phyloP scores from a whole-genome alignment of 139 green algal genomes.

The Coelastrella sp. region DNA sequence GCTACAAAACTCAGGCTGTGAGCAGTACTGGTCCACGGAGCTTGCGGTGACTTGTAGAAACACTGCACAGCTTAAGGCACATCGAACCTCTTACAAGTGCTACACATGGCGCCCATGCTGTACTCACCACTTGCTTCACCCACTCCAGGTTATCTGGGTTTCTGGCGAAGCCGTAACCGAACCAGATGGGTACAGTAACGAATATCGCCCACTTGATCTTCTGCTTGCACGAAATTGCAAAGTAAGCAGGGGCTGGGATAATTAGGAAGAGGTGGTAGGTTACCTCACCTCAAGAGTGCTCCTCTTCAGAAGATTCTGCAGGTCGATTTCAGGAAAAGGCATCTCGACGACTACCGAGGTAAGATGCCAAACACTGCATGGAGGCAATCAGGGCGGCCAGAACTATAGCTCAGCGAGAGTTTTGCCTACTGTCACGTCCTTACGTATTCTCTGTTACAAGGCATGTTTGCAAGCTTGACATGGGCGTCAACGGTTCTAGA shows the following conservation, averaged over 20 bases:
- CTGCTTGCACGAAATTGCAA: conserved; percentile 52
- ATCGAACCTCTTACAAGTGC: no score
- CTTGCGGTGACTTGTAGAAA: neutral
- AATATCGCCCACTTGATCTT: conserved; percentile 83
- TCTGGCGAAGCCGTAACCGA: conserved; percentile 75
- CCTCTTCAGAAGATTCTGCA: conserved; percentile 4
- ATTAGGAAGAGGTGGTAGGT: neutral
- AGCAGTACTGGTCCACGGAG: no score
- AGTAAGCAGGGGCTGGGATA: neutral
- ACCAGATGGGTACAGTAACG: conserved; percentile 71
- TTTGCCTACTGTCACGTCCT: neutral
- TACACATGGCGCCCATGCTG: neutral
- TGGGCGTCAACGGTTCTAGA: no score
- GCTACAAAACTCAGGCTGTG: no score
- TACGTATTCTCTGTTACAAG: neutral
- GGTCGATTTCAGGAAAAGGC: conserved; percentile 2
- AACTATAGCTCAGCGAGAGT: neutral
- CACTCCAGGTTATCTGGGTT: conserved; percentile 69
- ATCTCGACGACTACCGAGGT: neutral
- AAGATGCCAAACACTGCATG: neutral
- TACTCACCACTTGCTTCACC: conserved; percentile 73
- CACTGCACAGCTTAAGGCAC: neutral
- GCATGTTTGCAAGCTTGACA: no score
- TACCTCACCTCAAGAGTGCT: conserved; percentile 17
- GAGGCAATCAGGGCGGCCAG: neutral